Percentiles rank a stretch among this genome's conserved stretches.
Conservation (phyloP, 176 grass and related monocot genomes). For the Echinochloa phyllopogon region DNA sequence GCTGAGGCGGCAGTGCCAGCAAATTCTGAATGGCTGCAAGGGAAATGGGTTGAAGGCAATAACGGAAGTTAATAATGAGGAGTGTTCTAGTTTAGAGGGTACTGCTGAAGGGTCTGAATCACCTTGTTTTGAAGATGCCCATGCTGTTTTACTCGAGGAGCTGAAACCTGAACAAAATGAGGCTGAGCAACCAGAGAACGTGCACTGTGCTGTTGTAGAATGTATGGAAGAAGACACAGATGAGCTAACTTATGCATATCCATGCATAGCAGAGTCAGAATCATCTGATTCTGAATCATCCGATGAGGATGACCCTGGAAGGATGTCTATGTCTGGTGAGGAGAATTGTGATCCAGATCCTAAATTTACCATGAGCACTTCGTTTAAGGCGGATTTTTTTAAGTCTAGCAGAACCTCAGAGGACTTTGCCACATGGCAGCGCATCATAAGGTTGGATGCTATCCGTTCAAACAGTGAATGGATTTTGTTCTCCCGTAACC, state of each 20-base stretch:
- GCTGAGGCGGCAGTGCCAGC: slow-evolving; percentile 75
- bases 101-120: slow-evolving; percentile 68
- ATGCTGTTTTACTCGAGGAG: slow-evolving; percentile 49
- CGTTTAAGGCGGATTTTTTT: slow-evolving; percentile 64
- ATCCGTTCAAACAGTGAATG: slow-evolving; percentile 80
- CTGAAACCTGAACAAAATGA: slow-evolving; percentile 44
- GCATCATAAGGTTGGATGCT: slow-evolving; percentile 94
- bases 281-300: slow-evolving; percentile 89
- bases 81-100: slow-evolving; percentile 52
- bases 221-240: slow-evolving; percentile 51
- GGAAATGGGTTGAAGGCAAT: slow-evolving; percentile 72
- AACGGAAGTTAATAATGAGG: slow-evolving; percentile 61
- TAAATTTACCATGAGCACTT: slow-evolving; percentile 57
- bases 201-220: slow-evolving; percentile 10
- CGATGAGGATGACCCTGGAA: slow-evolving; percentile 74
- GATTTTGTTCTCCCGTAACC: slow-evolving; percentile 66
- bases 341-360: slow-evolving; percentile 60
- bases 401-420: slow-evolving; percentile 65
- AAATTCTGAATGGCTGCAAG: slow-evolving; percentile 62
- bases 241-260: slow-evolving; percentile 51
- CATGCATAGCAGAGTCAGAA: slow-evolving; percentile 68
- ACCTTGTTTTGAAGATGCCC: slow-evolving; percentile 60
- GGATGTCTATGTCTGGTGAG: slow-evolving; percentile 55
- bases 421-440: slow-evolving; percentile 85
- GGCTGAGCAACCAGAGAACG: slow-evolving; percentile 53